Evolutionary conservation across 129 eudicot genomes (phyloP), one percentile per base, ranked within the genome.

Genomic region (Saussurea involucrata): DNA sequence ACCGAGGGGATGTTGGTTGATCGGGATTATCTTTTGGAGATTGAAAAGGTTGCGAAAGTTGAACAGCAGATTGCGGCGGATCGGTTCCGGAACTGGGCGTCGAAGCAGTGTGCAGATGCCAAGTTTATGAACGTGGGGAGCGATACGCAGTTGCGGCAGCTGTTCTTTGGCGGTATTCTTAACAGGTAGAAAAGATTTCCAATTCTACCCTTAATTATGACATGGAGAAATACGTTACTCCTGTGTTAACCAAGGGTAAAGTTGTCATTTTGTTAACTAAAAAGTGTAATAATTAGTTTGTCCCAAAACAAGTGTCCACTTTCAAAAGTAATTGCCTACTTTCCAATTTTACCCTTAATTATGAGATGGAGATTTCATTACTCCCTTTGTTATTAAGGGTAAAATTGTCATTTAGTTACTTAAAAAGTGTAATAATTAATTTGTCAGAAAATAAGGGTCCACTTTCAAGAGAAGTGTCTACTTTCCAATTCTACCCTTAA

Each of bases 41-140:
- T 92, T 80, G 99, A 95, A 72, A 90, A 92, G 75, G 85, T 92
- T 63, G 97, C 99, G 10, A 87, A 82, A 83, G 88, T 71, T 4
- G 96, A 95, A 83, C 97, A 95, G 37, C 89, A 88, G 67, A 78
- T 79, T 86, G 99, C 99, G 66, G 91, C 91, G 12, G 85, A 87
- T 71, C 85, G 91, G 36, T 95, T 95, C 80, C 89, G 99, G 17
- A 92, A 82, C 24, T 95, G 99, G 99, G 99, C 99, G 5, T 85
- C 97, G 2, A 90, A 84, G 67, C 72, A 86, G 72, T 92, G 96
- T 78, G 77, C 90, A 3, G 97, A 95, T 87, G 97, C 97, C 10
- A 80, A 74, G 80, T 84, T 83, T 81, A 95, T 95, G 97, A 95
- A 95, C 42, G 93, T 95, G 32, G 96, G 97, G 21, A 95, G 99